phyloP scores from a whole-genome alignment of 2,329 filamentous ascomycete species.

The Aspergillus aculeatinus region DNA sequence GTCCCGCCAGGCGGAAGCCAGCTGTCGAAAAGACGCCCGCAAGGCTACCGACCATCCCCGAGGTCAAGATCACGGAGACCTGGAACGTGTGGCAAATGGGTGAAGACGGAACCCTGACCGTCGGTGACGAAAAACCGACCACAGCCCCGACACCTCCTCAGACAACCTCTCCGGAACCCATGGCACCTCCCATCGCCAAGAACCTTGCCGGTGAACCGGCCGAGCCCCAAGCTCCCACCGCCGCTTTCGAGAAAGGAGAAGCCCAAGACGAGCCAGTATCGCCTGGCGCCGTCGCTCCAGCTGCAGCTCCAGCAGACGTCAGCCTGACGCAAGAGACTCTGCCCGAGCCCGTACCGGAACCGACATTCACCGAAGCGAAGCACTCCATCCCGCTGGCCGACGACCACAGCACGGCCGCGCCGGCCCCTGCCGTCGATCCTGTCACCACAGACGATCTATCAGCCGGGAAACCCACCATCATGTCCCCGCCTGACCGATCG shows the following conservation, averaged over 20 bases:
- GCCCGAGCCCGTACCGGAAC: not conserved
- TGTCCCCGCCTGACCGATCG: slow-evolving; percentile 13
- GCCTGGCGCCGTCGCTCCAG: not conserved
- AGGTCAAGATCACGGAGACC: slow-evolving; percentile 39
- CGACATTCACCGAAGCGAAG: slow-evolving; percentile 6
- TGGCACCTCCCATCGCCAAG: slow-evolving; percentile 34
- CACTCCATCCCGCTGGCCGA: slow-evolving; percentile 7
- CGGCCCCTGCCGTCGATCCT: slow-evolving; percentile 5
- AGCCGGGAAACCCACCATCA: not conserved
- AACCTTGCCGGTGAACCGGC: slow-evolving; percentile 36
- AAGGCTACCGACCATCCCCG: slow-evolving; percentile 34
- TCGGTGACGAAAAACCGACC: slow-evolving; percentile 24
- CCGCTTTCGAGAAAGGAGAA: slow-evolving; percentile 2
- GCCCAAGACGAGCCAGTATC: slow-evolving; percentile 10
- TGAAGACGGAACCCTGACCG: slow-evolving; percentile 34
- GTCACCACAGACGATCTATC: slow-evolving; percentile 1
- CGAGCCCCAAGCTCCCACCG: slow-evolving; percentile 27
- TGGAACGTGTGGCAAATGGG: slow-evolving; percentile 44
- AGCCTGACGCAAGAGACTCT: not conserved
- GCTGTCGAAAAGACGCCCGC: slow-evolving; percentile 57
- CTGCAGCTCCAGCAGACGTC: not conserved
- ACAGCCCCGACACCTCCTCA: slow-evolving; percentile 15
- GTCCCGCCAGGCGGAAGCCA: slow-evolving; percentile 74
- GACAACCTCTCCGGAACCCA: slow-evolving; percentile 16
- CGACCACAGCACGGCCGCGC: slow-evolving; percentile 6